phyloP scores from a whole-genome alignment of 805 yeast genomes.

The Pichia nanzhaoensis region DNA sequence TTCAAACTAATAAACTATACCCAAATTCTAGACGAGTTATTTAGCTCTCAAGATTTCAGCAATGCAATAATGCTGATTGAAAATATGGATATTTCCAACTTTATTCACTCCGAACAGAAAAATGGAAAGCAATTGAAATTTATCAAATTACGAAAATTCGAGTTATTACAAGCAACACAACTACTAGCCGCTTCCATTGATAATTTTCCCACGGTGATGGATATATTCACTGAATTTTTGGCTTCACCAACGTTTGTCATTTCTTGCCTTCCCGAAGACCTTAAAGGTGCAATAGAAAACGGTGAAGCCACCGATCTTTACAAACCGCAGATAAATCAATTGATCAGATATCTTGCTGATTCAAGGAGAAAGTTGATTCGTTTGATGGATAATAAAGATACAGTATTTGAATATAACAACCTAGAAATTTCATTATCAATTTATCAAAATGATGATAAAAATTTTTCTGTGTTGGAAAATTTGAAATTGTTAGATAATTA shows the following conservation, averaged over 20 bases:
- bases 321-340: constrained; percentile 21
- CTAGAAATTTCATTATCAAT: constrained; percentile 36
- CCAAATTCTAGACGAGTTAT: constrained; percentile 29
- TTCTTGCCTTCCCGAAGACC: constrained; percentile 35
- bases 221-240: constrained; percentile 43
- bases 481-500: constrained; percentile 61
- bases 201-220: constrained; percentile 33
- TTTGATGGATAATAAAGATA: constrained; percentile 32
- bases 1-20: constrained; percentile 23
- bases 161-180: constrained; percentile 33
- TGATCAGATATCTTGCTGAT: constrained; percentile 45
- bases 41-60: constrained; percentile 25
- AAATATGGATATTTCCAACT: constrained; percentile 26
- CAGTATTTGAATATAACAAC: constrained; percentile 40
- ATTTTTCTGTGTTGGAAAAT: constrained; percentile 27
- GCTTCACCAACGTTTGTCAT: constrained; percentile 56
- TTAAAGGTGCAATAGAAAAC: constrained; percentile 9
- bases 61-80: constrained; percentile 41
- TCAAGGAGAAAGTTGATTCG: constrained; percentile 42
- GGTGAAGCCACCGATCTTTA: neutral
- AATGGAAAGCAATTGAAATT: constrained; percentile 25
- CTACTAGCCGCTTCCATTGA: constrained; percentile 16
- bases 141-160: constrained; percentile 36
- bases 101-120: constrained; percentile 1
- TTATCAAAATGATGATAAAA: constrained; percentile 21